Evolutionary conservation across 148 eudicot species (phyloP).

Genomic region (Suaeda aralocaspica): DNA sequence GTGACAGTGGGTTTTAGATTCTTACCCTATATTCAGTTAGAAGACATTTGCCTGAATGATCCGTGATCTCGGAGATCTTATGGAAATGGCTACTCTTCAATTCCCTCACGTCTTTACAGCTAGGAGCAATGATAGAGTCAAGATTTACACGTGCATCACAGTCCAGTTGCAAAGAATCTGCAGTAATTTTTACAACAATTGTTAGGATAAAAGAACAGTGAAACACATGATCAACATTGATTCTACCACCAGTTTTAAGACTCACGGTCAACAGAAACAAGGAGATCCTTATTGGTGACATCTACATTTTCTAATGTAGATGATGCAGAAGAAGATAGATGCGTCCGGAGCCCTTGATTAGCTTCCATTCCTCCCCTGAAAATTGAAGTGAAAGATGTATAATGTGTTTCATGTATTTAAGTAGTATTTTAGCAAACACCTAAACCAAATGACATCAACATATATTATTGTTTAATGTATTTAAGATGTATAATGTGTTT

Average conservation of each 20-base stretch:
- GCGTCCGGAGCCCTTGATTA: conserved; percentile 59
- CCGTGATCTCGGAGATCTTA: conserved; percentile 80
- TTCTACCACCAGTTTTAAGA: conserved; percentile 1
- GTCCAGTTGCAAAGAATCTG: conserved; percentile 90
- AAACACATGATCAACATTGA: background rate
- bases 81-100: conserved; percentile 77
- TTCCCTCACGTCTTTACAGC: conserved; percentile 79
- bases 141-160: conserved; percentile 72
- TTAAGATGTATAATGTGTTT: background rate
- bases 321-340: conserved; percentile 73
- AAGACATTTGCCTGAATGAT: conserved; percentile 83
- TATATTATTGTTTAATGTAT: too few relatives aligned
- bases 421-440: too few relatives aligned
- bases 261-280: conserved; percentile 77
- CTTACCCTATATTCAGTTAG: conserved; percentile 75
- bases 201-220: conserved; percentile 13
- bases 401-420: background rate
- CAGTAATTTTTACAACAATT: conserved; percentile 6
- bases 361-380: conserved; percentile 79
- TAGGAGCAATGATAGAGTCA: conserved; percentile 86
- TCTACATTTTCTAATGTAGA: conserved; percentile 70
- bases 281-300: conserved; percentile 67
- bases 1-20: background rate
- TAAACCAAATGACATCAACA: too few relatives aligned
- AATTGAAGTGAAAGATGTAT: background rate